phyloP scores from a whole-genome alignment of 768 basidiomycete species.

The Chalciporus pseudorubinellus region DNA sequence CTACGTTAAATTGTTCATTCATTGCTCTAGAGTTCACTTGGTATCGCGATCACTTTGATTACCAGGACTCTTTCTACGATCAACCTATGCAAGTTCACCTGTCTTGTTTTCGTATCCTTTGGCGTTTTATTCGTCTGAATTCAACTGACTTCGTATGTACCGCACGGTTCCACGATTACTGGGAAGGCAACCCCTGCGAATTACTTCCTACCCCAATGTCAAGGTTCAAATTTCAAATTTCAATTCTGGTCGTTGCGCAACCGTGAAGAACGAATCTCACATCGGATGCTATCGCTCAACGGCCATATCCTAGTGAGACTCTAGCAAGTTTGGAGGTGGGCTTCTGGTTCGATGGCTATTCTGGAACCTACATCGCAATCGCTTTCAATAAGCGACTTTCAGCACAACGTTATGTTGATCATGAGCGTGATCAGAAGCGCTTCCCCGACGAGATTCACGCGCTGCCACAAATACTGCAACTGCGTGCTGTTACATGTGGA shows the following conservation, averaged over 20 bases:
- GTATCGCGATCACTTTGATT: background rate
- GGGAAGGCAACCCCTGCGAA: background rate
- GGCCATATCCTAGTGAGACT: background rate
- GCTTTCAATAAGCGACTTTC: slow-evolving; percentile 1
- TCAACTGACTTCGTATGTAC: slow-evolving; percentile 1
- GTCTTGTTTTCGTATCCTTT: background rate
- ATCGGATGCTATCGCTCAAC: background rate
- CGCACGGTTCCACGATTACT: background rate
- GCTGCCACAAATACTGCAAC: slow-evolving; percentile 4
- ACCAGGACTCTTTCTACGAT: slow-evolving; percentile 1
- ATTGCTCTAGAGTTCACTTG: background rate
- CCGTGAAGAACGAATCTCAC: no score
- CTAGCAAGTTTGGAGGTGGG: background rate
- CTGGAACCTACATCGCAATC: background rate
- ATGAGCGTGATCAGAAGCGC: background rate
- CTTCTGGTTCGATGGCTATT: background rate
- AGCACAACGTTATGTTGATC: background rate
- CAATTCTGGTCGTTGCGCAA: background rate
- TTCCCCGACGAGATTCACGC: slow-evolving; percentile 6
- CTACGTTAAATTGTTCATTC: background rate
- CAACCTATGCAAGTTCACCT: slow-evolving; percentile 3
- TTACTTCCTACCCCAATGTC: background rate
- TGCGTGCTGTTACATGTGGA: slow-evolving; percentile 6
- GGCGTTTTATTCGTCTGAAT: slow-evolving; percentile 6
- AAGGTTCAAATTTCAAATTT: no score